Conservation (phyloP, 345 rosid species). For the Erucastrum elatum region DNA sequence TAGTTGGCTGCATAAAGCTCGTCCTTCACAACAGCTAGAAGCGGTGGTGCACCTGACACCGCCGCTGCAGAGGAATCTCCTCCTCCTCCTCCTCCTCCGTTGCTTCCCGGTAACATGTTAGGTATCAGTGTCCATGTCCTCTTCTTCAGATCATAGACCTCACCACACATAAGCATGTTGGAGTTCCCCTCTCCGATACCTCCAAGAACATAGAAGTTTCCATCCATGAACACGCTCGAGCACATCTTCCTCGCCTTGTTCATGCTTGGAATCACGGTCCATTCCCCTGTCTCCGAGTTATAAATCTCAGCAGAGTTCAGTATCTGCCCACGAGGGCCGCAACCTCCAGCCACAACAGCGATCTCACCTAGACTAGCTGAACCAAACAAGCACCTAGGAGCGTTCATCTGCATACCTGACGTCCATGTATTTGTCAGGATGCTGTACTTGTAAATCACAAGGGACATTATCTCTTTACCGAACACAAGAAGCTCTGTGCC, state of each 20-base stretch:
- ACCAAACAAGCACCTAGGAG: constrained; percentile 74
- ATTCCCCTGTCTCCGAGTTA: constrained; percentile 53
- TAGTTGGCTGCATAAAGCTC: constrained; percentile 70
- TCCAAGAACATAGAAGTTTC: constrained; percentile 70
- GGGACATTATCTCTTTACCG: constrained; percentile 47
- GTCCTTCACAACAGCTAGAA: constrained; percentile 68
- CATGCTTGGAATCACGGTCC: constrained; percentile 66
- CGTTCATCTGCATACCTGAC: constrained; percentile 47
- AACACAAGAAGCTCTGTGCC: constrained; percentile 67
- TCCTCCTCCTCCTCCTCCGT: background rate
- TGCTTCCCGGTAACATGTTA: constrained; percentile 55
- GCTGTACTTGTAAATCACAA: constrained; percentile 48
- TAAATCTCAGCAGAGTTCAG: constrained; percentile 64
- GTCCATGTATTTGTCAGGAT: constrained; percentile 54
- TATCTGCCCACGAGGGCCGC: constrained; percentile 47
- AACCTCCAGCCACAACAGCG: constrained; percentile 81
- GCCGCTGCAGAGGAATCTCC: background rate
- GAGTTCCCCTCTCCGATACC: constrained; percentile 51
- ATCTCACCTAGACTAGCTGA: constrained; percentile 65
- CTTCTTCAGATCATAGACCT: constrained; percentile 60
- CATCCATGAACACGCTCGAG: constrained; percentile 79
- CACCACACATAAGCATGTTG: constrained; percentile 50
- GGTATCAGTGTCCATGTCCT: constrained; percentile 63
- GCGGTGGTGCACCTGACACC: constrained; percentile 68
- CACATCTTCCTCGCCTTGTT: constrained; percentile 68